Evolutionary conservation across 176 grass and related monocot species (phyloP), one percentile per base, ranked within the genome.

Genomic region (Raddia guianensis): DNA sequence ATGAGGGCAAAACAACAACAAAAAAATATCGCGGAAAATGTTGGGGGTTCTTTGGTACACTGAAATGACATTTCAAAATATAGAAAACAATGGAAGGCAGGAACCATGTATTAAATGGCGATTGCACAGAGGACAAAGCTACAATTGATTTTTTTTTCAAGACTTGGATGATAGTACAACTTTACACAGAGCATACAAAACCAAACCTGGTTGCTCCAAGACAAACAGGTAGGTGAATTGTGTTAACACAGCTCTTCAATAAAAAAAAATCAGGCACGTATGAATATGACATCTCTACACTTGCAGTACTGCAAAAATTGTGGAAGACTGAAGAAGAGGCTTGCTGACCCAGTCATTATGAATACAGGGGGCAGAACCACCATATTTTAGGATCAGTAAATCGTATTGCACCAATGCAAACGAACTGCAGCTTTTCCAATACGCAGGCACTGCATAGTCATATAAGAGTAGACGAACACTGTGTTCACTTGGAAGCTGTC

Each of bases 151-250:
- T 40, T 40, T 40, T 40, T 85, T 89, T 16, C 20, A 32, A 66
- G 10, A 89, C 77, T 32, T 47, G 66, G 73, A 45, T 77, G 51
- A 53, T 86, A 49, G 18, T 73, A 90, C 72, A 82, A 9, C 73
- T 86, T 84, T 89, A 82, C 86, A 90, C 88, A 90, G 59, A 73
- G 73, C 49, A 73, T 61, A 88, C 50, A 84, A 78, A 78, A 76
- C 72, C 82, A 82, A 81, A 47, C 60, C 83, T 86, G 58, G 61
- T 53, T 77, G 66, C 82, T 82, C 73, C 73, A 67, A 68, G 34
- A 66, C 78, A 89, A 78, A 47, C 87, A 82, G 58, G 58, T 27
- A n/a, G 58, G 67, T 59, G 20, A 86, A 86, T 27, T 82, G 83
- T 78, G 60, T 73, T 51, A 78, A 78, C 45, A 46, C 15, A 82